Percentiles rank a stretch among this genome's conserved stretches.
phyloP scores from a whole-genome alignment of 164 flowering plant genomes.

The Berberis thunbergii region DNA sequence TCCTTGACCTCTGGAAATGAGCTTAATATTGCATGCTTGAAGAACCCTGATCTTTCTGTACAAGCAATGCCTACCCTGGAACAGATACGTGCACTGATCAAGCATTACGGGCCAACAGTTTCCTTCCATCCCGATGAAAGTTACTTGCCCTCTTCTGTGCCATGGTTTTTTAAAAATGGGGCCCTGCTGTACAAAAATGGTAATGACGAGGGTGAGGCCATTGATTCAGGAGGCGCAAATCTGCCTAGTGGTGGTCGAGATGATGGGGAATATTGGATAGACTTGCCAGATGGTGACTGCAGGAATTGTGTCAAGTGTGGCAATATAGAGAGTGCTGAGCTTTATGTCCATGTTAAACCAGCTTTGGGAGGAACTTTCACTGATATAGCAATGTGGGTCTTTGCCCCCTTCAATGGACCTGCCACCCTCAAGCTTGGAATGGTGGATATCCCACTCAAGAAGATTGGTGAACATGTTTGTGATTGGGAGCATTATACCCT shows the following conservation, averaged over 20 bases:
- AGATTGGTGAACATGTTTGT: conserved; percentile 54
- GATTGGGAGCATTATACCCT: conserved; percentile 77
- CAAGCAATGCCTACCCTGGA: conserved; percentile 71
- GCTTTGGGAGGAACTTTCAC: conserved; percentile 63
- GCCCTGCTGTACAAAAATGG: conserved; percentile 42
- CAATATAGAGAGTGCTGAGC: conserved; percentile 42
- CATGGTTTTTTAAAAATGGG: conserved; percentile 86
- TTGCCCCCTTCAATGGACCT: conserved; percentile 75
- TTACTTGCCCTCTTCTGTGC: conserved; percentile 77
- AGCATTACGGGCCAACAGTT: conserved; percentile 73
- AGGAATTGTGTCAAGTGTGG: conserved; percentile 37
- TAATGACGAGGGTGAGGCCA: conserved; percentile 16
- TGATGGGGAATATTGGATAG: conserved; percentile 59
- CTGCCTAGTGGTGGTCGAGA: conserved; percentile 50
- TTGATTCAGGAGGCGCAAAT: conserved; percentile 42
- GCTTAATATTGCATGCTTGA: conserved; percentile 52
- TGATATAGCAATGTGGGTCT: conserved; percentile 65
- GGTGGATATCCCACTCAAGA: conserved; percentile 37
- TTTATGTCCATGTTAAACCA: conserved; percentile 65
- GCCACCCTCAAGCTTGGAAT: conserved; percentile 65
- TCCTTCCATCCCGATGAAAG: conserved; percentile 75
- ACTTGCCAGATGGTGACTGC: conserved; percentile 35
- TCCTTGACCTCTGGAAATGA: conserved; percentile 24
- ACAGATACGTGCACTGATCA: conserved; percentile 75
- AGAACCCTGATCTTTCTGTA: conserved; percentile 38